Conservation (phyloP, 2,329 filamentous ascomycete genomes). For the Aspergillus jensenii region DNA sequence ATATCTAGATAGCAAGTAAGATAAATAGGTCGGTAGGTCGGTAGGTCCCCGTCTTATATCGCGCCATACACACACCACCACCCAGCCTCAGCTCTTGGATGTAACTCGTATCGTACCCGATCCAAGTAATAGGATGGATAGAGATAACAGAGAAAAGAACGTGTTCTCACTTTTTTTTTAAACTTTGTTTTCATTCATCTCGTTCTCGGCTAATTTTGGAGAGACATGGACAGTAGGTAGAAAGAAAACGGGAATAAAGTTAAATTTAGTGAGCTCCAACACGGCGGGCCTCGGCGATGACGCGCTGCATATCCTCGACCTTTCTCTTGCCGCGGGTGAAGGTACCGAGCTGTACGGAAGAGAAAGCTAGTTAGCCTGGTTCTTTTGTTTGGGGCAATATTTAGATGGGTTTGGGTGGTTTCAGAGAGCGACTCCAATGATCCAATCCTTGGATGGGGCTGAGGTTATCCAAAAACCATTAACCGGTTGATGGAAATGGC, state of each 20-base stretch:
- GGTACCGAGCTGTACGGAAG: constrained; percentile 74
- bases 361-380: constrained; percentile 19
- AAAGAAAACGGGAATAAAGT: constrained; percentile 15
- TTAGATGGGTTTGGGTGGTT: not conserved
- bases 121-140: not conserved
- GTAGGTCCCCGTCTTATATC: not conserved
- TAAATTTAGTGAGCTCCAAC: constrained; percentile 62
- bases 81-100: too few species aligned
- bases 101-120: not conserved
- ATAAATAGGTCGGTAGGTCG: not conserved
- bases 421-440: not conserved
- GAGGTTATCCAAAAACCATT: not conserved
- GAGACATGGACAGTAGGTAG: constrained; percentile 16
- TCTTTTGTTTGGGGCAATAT: not conserved
- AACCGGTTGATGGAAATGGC: not conserved
- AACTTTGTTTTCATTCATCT: constrained; percentile 25
- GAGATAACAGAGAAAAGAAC: not conserved
- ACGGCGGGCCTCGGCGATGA: constrained; percentile 94
- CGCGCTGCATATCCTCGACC: constrained; percentile 97
- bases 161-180: constrained; percentile 16
- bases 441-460: not conserved
- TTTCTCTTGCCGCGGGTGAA: constrained; percentile 99
- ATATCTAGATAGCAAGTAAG: not conserved
- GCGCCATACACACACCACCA: not conserved
- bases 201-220: constrained; percentile 23